Conservation (phyloP, 805 yeast genomes). For the Candida boleticola region DNA sequence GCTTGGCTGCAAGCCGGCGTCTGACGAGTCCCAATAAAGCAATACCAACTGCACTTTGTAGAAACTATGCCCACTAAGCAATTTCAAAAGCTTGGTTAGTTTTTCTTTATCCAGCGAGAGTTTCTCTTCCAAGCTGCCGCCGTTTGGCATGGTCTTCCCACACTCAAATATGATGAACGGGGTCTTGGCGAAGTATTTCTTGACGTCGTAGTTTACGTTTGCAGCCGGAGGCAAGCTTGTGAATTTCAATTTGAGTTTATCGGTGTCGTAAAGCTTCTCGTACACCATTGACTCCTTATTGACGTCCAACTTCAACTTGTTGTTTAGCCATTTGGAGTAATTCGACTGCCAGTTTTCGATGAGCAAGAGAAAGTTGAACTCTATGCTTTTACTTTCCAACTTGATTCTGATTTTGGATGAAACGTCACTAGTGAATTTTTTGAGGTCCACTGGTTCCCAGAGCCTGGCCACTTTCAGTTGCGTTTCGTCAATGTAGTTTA, state of each 20-base stretch:
- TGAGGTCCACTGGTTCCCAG: slow-evolving; percentile 50
- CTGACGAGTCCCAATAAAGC: slow-evolving; percentile 40
- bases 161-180: slow-evolving; percentile 51
- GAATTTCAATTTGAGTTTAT: slow-evolving; percentile 30
- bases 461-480: slow-evolving; percentile 36
- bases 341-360: slow-evolving; percentile 48
- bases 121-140: slow-evolving; percentile 24
- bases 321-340: slow-evolving; percentile 49
- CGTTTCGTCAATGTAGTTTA: slow-evolving; percentile 18
- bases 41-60: slow-evolving; percentile 40
- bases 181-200: slow-evolving; percentile 35
- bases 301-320: slow-evolving; percentile 39
- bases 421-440: slow-evolving; percentile 27
- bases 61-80: slow-evolving; percentile 32
- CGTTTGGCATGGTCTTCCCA: slow-evolving; percentile 26
- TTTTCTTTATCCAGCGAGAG: slow-evolving; percentile 34
- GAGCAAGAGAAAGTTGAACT: slow-evolving; percentile 38
- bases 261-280: slow-evolving; percentile 20
- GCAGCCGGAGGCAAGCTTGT: slow-evolving; percentile 41
- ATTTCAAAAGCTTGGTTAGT: slow-evolving; percentile 32
- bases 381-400: slow-evolving; percentile 17
- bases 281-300: slow-evolving; percentile 26
- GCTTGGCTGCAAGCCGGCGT: slow-evolving; percentile 12
- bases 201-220: slow-evolving; percentile 17
- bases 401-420: slow-evolving; percentile 23